A percentile compares a stretch with the other conserved stretches of the same genome.
Conservation (phyloP, 2,329 filamentous ascomycete genomes). For the Paecilomyces variotii region DNA sequence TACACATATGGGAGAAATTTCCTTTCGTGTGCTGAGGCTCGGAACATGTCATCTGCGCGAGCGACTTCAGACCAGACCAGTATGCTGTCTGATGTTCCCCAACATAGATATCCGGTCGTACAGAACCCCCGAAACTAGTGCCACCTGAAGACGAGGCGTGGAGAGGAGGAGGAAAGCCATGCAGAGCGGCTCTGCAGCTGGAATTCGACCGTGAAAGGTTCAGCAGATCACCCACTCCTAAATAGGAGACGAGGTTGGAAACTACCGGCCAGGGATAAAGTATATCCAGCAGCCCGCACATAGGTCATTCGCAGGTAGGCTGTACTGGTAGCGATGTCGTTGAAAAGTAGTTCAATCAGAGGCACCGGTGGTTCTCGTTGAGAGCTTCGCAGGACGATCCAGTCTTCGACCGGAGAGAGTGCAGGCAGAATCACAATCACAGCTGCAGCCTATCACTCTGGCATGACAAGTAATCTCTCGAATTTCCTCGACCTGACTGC, state of each 20-base stretch:
- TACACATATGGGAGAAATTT: constrained; percentile 13
- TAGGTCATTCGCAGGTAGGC: neutral
- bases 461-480: neutral
- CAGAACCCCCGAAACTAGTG: neutral
- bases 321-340: neutral
- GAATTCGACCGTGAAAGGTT: constrained; percentile 17
- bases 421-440: neutral
- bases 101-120: constrained; percentile 15
- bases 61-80: constrained; percentile 19
- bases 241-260: constrained; percentile 12
- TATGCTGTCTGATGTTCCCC: constrained; percentile 20
- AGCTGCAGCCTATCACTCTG: neutral
- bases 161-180: constrained; percentile 16
- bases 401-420: neutral
- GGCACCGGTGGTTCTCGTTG: neutral
- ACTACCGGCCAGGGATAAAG: constrained; percentile 20
- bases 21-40: constrained; percentile 17
- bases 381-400: neutral
- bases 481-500: neutral
- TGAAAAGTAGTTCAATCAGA: neutral
- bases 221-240: constrained; percentile 20
- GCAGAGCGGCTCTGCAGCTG: constrained; percentile 16
- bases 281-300: constrained; percentile 14
- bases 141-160: neutral
- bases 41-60: constrained; percentile 15